Percentiles rank a stretch among this genome's conserved stretches.
Conservation (phyloP, 1,284 basidiomycete genomes). For the Malassezia furfur region DNA sequence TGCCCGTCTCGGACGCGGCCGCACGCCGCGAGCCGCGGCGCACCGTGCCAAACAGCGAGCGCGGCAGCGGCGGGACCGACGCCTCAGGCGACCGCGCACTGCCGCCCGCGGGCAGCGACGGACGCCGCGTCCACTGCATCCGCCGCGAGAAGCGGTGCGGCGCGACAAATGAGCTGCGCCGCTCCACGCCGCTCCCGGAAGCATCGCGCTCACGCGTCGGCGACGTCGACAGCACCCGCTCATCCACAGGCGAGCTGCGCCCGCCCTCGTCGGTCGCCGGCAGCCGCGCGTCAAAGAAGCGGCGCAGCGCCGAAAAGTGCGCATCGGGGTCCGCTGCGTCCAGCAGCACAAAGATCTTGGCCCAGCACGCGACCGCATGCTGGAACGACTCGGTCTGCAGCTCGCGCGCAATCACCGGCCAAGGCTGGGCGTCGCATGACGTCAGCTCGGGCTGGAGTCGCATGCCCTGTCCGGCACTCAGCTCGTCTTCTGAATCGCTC, state of each 20-base stretch:
- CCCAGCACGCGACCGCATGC: constrained; percentile 11
- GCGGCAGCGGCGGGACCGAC: neutral
- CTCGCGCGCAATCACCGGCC: neutral
- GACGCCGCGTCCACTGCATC: constrained; percentile 9
- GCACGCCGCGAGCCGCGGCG: neutral
- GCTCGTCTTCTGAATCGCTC: constrained; percentile 5
- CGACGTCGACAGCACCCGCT: too few relatives aligned
- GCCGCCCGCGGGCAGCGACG: neutral
- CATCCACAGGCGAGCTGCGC: too few relatives aligned
- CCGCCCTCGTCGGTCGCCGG: neutral
- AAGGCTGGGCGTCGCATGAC: constrained; percentile 22
- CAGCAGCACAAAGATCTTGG: constrained; percentile 30
- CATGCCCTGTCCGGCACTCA: constrained; percentile 24
- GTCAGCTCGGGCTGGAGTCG: constrained; percentile 24
- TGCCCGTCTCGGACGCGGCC: neutral
- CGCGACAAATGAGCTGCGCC: neutral
- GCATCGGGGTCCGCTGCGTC: constrained; percentile 35
- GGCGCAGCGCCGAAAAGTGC: constrained; percentile 30
- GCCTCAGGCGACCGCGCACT: neutral
- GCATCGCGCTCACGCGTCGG: too few relatives aligned
- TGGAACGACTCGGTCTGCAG: neutral
- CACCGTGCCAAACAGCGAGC: neutral
- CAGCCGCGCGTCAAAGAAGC: constrained; percentile 39
- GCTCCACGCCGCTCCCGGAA: neutral
- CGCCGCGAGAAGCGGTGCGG: neutral